Percentiles rank a stretch among this genome's conserved stretches.
Conservation (phyloP, 805 yeast genomes). For the Sugiyamaella smithiae region DNA sequence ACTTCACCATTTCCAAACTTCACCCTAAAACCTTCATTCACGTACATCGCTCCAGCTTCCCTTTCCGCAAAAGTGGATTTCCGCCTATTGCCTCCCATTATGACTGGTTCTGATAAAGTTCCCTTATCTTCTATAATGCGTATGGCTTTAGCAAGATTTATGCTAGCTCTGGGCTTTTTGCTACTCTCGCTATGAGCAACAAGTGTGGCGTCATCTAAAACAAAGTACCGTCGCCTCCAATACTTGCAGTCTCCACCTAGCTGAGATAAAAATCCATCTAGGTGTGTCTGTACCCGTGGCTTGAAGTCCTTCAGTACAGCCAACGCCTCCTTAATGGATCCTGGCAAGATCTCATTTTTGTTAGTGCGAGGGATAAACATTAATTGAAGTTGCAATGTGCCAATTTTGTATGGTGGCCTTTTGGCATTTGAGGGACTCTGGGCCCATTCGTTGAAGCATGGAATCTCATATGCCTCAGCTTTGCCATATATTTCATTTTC, state of each 20-base stretch:
- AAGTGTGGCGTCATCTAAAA: conserved; percentile 65
- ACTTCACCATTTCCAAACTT: conserved; percentile 76
- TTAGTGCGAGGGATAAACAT: conserved; percentile 58
- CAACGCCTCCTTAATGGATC: conserved; percentile 49
- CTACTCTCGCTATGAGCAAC: conserved; percentile 73
- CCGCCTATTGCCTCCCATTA: conserved; percentile 27
- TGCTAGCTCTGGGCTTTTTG: conserved; percentile 60
- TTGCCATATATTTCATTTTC: conserved; percentile 56
- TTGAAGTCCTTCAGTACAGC: conserved; percentile 20
- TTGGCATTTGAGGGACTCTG: conserved; percentile 26
- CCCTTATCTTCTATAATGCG: conserved; percentile 47
- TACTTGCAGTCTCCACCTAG: conserved; percentile 86
- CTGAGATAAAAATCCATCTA: conserved; percentile 76
- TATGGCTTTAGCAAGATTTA: conserved; percentile 68
- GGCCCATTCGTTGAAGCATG: conserved; percentile 84
- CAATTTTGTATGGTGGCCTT: conserved; percentile 43
- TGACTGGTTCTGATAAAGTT: conserved; percentile 29
- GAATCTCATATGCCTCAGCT: conserved; percentile 51
- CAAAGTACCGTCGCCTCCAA: conserved; percentile 73
- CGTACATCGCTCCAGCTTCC: conserved; percentile 25
- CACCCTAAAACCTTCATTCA: conserved; percentile 70
- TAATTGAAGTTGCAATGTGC: conserved; percentile 52
- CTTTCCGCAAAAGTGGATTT: conserved; percentile 57
- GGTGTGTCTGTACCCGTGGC: conserved; percentile 31
- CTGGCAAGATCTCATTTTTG: conserved; percentile 41